These are phyloP conservation scores for Zasmidium cellare DNA, from an alignment of 2,329 filamentous ascomycete species.

Conservation along the genomic window DNA sequence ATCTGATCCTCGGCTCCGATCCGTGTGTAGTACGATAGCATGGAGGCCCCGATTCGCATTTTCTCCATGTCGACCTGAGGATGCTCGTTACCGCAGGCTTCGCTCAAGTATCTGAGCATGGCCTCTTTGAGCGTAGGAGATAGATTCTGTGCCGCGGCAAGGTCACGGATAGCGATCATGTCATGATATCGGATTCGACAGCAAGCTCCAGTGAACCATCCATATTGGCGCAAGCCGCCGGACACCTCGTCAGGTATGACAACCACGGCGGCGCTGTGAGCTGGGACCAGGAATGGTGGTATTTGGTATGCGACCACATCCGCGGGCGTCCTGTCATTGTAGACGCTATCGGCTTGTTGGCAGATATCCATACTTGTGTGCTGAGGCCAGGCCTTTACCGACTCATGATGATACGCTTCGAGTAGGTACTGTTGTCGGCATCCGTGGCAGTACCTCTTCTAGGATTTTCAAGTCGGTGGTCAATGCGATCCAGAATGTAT, in stretches of 20 bases:
- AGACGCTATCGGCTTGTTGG: not conserved
- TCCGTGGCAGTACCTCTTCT: too few species aligned
- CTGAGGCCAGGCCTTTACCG: too few species aligned
- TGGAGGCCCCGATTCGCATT: not conserved
- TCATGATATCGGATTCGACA: constrained; percentile 2
- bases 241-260: not conserved
- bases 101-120: not conserved
- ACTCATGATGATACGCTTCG: too few species aligned
- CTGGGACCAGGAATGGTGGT: not conserved
- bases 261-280: not conserved
- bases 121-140: not conserved
- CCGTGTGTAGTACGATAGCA: not conserved
- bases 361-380: too few species aligned
- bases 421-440: too few species aligned
- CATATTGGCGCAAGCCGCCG: not conserved
- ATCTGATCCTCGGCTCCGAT: constrained; percentile 3
- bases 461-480: too few species aligned
- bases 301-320: not conserved
- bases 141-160: not conserved
- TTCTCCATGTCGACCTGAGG: not conserved
- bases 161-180: not conserved
- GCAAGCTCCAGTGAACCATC: not conserved
- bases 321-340: not conserved
- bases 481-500: too few species aligned
- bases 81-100: not conserved